Percentiles rank a stretch among this genome's conserved stretches.
Evolutionary conservation across 192 early-diverging fungal genomes (phyloP).

Genomic region (Jimgerdemannia lactiflua): DNA sequence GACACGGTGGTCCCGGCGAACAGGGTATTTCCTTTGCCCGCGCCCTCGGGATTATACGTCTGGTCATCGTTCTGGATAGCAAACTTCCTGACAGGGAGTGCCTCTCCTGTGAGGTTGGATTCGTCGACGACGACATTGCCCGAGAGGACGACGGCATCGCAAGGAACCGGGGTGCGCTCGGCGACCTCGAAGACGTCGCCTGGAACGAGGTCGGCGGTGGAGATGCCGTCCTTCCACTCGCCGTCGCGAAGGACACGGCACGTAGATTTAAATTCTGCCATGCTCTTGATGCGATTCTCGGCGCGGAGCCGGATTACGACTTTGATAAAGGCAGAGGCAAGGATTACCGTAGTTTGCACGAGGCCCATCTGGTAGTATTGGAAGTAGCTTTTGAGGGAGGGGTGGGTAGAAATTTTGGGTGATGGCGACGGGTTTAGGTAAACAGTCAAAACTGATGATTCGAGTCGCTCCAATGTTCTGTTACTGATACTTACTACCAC

Average conservation of each 20-base stretch:
- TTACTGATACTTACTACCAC: slow-evolving; percentile 42
- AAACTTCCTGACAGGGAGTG: slow-evolving; percentile 77
- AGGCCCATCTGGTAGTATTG: slow-evolving; percentile 61
- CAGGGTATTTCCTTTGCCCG: slow-evolving; percentile 55
- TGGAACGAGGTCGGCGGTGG: slow-evolving; percentile 59
- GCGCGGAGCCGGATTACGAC: slow-evolving; percentile 47
- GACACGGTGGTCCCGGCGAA: slow-evolving; percentile 67
- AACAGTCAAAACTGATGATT: too few species aligned
- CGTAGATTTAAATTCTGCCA: slow-evolving; percentile 50
- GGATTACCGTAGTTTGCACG: slow-evolving; percentile 54
- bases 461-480: not conserved
- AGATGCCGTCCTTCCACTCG: slow-evolving; percentile 46
- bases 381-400: slow-evolving; percentile 37
- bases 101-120: slow-evolving; percentile 74
- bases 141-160: slow-evolving; percentile 64
- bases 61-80: slow-evolving; percentile 53
- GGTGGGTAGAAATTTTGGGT: too few species aligned
- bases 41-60: slow-evolving; percentile 30
- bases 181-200: slow-evolving; percentile 60
- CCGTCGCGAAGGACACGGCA: slow-evolving; percentile 57
- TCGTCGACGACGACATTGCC: slow-evolving; percentile 78
- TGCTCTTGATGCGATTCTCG: slow-evolving; percentile 51
- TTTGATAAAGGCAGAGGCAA: slow-evolving; percentile 56
- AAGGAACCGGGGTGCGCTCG: slow-evolving; percentile 49
- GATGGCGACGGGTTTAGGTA: too few species aligned